These are phyloP conservation scores for Sergeia podlipaevii DNA, from an alignment of 208 protist species.

Conservation along the genomic window DNA sequence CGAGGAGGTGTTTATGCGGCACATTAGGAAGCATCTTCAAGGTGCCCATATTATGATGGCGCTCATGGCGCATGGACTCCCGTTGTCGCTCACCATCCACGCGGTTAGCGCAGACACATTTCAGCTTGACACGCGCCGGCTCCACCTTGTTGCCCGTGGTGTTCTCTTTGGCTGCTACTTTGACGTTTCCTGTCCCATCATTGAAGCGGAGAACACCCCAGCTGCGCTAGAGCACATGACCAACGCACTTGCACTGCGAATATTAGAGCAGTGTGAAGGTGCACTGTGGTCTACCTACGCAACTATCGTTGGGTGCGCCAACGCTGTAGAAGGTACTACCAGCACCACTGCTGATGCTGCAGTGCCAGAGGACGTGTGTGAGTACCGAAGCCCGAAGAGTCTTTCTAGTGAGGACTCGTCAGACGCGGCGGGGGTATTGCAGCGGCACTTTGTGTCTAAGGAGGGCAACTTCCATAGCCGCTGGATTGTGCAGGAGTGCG, in stretches of 20 bases:
- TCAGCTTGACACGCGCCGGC: slow-evolving; percentile 17
- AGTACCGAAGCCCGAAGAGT: no score
- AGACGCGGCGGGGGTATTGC: background rate
- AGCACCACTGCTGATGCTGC: no score
- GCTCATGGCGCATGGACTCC: slow-evolving; percentile 43
- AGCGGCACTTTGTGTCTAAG: background rate
- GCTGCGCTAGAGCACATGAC: slow-evolving; percentile 18
- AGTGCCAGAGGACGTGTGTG: no score
- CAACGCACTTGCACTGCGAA: slow-evolving; percentile 23
- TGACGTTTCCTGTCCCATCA: slow-evolving; percentile 24
- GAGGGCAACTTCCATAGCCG: slow-evolving; percentile 9
- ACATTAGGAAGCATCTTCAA: slow-evolving; percentile 26
- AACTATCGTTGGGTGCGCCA: slow-evolving; percentile 45
- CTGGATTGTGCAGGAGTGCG: slow-evolving; percentile 7
- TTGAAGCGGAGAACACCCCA: slow-evolving; percentile 16
- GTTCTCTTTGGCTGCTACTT: slow-evolving; percentile 77
- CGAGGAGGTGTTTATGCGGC: slow-evolving; percentile 12
- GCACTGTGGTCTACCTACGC: slow-evolving; percentile 69
- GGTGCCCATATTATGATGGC: slow-evolving; percentile 40
- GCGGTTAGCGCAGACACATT: slow-evolving; percentile 20
- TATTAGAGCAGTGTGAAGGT: slow-evolving; percentile 76
- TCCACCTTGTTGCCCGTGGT: slow-evolving; percentile 29
- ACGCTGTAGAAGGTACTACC: slow-evolving; percentile 1
- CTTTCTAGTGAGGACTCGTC: no score
- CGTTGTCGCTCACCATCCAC: slow-evolving; percentile 33